These are phyloP conservation scores for Metrosideros polymorpha DNA, from an alignment of 441 rosid species.

Conservation along the genomic window DNA sequence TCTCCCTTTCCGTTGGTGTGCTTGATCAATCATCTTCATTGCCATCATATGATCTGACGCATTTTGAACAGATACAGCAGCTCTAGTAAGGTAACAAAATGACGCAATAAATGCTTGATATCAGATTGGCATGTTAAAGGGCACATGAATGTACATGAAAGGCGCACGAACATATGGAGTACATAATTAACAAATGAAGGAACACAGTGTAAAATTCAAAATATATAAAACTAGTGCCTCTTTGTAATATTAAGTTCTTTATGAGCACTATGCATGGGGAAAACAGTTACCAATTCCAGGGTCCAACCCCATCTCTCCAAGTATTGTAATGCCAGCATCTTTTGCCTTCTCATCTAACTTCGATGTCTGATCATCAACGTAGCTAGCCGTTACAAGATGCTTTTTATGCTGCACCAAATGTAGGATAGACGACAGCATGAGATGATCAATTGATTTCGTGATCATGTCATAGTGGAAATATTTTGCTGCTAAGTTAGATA, in stretches of 20 bases:
- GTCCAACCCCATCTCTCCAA: conserved; percentile 95
- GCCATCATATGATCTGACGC: conserved; percentile 96
- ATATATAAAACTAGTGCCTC: neutral
- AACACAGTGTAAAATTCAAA: neutral
- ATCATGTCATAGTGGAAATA: neutral
- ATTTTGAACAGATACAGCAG: neutral
- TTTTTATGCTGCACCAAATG: conserved; percentile 55
- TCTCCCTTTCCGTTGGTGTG: conserved; percentile 57
- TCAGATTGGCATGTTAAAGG: neutral
- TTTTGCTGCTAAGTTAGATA: neutral
- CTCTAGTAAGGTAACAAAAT: neutral
- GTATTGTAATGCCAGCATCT: conserved; percentile 68
- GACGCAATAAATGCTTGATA: neutral
- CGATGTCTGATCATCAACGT: conserved; percentile 67
- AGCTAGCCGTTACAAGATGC: conserved; percentile 94
- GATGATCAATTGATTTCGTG: neutral
- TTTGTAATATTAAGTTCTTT: neutral
- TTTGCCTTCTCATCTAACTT: conserved; percentile 63
- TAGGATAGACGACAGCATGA: neutral
- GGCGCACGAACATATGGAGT: neutral
- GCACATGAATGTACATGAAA: neutral
- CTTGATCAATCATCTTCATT: conserved; percentile 87
- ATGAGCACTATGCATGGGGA: neutral
- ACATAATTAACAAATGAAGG: neutral
- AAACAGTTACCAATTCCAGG: conserved; percentile 74